These are phyloP conservation scores for Leccinum uliginosum DNA, from an alignment of 768 basidiomycete genomes.

Conservation along the genomic window DNA sequence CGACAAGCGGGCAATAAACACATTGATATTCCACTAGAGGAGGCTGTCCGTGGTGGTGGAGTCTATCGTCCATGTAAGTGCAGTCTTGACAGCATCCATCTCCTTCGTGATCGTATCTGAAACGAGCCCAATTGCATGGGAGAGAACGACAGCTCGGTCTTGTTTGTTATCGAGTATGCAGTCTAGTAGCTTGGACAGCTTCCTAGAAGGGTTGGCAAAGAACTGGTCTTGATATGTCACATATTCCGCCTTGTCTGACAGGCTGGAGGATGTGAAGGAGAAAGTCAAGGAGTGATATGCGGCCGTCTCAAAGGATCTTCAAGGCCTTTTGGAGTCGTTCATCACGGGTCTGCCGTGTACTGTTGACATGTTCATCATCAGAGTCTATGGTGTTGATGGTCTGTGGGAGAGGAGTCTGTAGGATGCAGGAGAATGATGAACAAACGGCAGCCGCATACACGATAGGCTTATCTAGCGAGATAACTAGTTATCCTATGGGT, in stretches of 20 bases:
- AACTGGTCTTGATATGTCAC: not conserved
- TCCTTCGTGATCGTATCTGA: not conserved
- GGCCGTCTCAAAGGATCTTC: conserved; percentile 1
- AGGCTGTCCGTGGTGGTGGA: not conserved
- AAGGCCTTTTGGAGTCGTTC: not conserved
- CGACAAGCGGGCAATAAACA: not conserved
- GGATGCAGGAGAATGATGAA: too few species aligned
- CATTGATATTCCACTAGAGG: not conserved
- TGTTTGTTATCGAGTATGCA: not conserved
- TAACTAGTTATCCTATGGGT: too few species aligned
- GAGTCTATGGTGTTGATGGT: too few species aligned
- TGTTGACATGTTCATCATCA: too few species aligned
- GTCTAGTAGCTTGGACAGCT: not conserved
- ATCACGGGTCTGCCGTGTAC: not conserved
- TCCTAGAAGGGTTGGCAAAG: not conserved
- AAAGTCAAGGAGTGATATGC: conserved; percentile 1
- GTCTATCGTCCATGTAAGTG: not conserved
- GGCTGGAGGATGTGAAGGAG: not conserved
- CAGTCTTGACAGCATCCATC: not conserved
- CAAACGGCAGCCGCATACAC: too few species aligned
- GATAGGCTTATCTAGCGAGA: too few species aligned
- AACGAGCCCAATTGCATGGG: not conserved
- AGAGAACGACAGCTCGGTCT: not conserved
- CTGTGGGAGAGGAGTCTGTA: too few species aligned
- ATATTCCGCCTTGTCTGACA: not conserved